Base-by-base conservation (phyloP, 768 basidiomycete species). In the Lepiota subincarnata region DNA sequence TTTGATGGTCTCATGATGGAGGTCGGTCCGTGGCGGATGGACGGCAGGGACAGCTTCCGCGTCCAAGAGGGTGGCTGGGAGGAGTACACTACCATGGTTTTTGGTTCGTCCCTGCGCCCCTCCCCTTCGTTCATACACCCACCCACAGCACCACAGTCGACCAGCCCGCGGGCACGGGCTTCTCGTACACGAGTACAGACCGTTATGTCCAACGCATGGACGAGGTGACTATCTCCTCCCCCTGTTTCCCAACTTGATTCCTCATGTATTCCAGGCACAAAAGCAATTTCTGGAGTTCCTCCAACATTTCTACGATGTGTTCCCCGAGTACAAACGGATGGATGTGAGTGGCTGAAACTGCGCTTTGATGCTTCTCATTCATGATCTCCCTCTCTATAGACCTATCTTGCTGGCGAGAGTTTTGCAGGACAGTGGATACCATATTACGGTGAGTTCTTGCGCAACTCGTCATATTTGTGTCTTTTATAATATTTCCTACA, bases 1-100 rank as follows among this genome's bases (percentile, higher is more conserved):
- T 98, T 98, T 65, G 96, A 98, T 62, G 96, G 96, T 2, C 78
- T 94, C 14, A 88, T 98, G 87, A 95, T 98, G 92, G 96, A 98
- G 62, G 77, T 95, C n/a, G 96, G 96, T 0, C 95, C 96, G 3
- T 96, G 92, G 83, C 81, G 81, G 58, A 70, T 86, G 69, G 87
- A 92, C 62, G 79, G 83, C 1, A 73, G 82, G 13, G 84, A 89
- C 51, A 80, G 86, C 3, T 79, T 95, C 57, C 81, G 80, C 60
- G 78, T 83, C 16, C 73, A 82, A 7, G 86, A 92, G 57, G 93
- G 94, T 22, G 94, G 94, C 7, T 98, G 96, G 96, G 94, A 98
- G 64, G 96, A 98, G 66, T 98, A 96, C 66, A 86, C 90, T 19
- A 94, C 89, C 31, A 84, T 98, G 73, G 84, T 98, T 53, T 98